These are phyloP conservation scores for Cryoendolithus antarcticus DNA, from an alignment of 2,329 filamentous ascomycete species.

Conservation along the genomic window DNA sequence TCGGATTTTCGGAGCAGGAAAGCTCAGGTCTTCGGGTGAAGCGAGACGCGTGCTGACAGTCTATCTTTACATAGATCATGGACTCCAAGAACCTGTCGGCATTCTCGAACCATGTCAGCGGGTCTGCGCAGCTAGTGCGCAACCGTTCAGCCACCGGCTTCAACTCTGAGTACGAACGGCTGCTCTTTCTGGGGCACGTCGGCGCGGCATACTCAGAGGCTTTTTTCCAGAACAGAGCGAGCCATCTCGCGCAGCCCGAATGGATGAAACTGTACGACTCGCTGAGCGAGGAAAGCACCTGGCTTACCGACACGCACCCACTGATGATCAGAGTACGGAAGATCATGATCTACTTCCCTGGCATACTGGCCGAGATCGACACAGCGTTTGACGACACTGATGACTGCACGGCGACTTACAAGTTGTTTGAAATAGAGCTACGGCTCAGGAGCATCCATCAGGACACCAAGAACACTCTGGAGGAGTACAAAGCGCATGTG, in stretches of 20 bases:
- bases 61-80: slow-evolving; percentile 13
- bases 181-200: slow-evolving; percentile 24
- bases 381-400: slow-evolving; percentile 6
- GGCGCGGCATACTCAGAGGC: slow-evolving; percentile 20
- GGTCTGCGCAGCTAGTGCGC: slow-evolving; percentile 21
- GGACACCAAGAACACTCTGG: slow-evolving; percentile 10
- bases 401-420: background rate
- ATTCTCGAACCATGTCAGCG: slow-evolving; percentile 24
- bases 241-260: slow-evolving; percentile 20
- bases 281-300: slow-evolving; percentile 5
- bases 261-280: slow-evolving; percentile 18
- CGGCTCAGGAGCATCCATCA: slow-evolving; percentile 7
- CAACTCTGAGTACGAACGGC: slow-evolving; percentile 24
- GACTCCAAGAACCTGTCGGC: slow-evolving; percentile 18
- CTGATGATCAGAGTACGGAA: slow-evolving; percentile 13
- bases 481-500: slow-evolving; percentile 16
- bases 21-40: background rate
- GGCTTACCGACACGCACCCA: slow-evolving; percentile 13
- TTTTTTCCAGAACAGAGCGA: slow-evolving; percentile 12
- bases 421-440: slow-evolving; percentile 7
- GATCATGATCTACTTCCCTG: slow-evolving; percentile 12
- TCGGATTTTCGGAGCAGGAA: no score
- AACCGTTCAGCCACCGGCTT: slow-evolving; percentile 21
- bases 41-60: background rate
- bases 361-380: slow-evolving; percentile 12